Conservation (phyloP, 108 stramenopile genomes). For the Mayamaea pseudoterrestris region DNA sequence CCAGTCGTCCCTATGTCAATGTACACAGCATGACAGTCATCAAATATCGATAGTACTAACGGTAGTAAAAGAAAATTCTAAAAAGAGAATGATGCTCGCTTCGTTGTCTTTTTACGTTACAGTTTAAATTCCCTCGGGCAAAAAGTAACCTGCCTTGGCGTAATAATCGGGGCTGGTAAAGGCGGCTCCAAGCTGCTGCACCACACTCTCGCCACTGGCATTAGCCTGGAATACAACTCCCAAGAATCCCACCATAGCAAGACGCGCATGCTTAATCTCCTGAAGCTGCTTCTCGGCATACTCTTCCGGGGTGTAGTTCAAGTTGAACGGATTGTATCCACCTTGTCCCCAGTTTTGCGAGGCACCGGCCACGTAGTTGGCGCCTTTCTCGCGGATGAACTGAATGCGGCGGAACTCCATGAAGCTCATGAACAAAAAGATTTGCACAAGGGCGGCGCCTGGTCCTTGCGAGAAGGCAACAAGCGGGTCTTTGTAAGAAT, state of each 20-base stretch:
- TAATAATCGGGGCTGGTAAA: constrained; percentile 63
- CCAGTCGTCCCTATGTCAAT: no score
- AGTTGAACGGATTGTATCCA: constrained; percentile 84
- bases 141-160: constrained; percentile 86
- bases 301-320: constrained; percentile 92
- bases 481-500: constrained; percentile 87
- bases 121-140: constrained; percentile 88
- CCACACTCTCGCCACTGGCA: constrained; percentile 66
- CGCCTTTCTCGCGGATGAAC: constrained; percentile 69
- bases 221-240: constrained; percentile 79
- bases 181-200: constrained; percentile 76
- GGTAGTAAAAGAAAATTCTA: no score
- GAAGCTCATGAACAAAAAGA: constrained; percentile 71
- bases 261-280: constrained; percentile 97
- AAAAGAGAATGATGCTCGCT: no score
- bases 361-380: constrained; percentile 73
- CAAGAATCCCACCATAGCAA: constrained; percentile 90
- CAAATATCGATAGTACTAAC: no score
- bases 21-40: no score
- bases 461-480: constrained; percentile 78
- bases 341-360: constrained; percentile 78
- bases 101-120: no score
- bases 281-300: constrained; percentile 91
- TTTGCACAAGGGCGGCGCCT: constrained; percentile 71
- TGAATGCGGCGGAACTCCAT: constrained; percentile 79